Percentiles rank a stretch among this genome's conserved stretches.
Evolutionary conservation across 177 flowering plant species (phyloP).

Genomic region (Tripterygium wilfordii): DNA sequence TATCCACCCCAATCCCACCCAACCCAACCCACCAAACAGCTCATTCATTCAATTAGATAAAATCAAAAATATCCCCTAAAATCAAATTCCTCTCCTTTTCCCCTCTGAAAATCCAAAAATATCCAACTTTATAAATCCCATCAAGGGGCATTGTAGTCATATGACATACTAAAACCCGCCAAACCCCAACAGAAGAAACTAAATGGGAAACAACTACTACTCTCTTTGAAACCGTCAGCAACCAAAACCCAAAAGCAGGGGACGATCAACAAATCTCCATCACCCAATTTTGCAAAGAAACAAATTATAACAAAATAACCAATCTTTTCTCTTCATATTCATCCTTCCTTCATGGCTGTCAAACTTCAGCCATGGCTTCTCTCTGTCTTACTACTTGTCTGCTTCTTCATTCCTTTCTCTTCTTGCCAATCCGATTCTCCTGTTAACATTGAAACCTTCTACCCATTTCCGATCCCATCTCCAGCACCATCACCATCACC

Average conservation of each 20-base stretch:
- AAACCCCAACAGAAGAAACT: no score
- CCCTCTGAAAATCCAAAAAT: no score
- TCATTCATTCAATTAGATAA: no score
- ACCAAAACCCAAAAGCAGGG: slow-evolving; percentile 3
- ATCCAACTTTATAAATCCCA: no score
- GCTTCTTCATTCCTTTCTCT: slow-evolving; percentile 10
- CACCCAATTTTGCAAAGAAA: neutral
- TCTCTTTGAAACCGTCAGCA: slow-evolving; percentile 29
- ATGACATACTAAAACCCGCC: no score
- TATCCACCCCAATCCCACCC: no score
- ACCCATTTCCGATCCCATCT: slow-evolving; percentile 18
- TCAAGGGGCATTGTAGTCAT: no score
- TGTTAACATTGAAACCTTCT: slow-evolving; percentile 54
- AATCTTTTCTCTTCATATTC: slow-evolving; percentile 1
- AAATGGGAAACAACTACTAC: slow-evolving; percentile 1
- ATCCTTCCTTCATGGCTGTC: slow-evolving; percentile 17
- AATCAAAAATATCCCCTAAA: no score
- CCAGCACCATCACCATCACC: slow-evolving; percentile 11
- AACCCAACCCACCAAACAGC: no score
- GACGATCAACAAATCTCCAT: no score
- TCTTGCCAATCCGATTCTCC: slow-evolving; percentile 18
- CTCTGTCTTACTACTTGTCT: slow-evolving; percentile 9
- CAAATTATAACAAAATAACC: neutral
- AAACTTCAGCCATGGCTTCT: slow-evolving; percentile 12
- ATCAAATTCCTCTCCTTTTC: no score